These are phyloP conservation scores for Talaromyces borbonicus DNA, from an alignment of 495 filamentous ascomycete species.

Conservation along the genomic window DNA sequence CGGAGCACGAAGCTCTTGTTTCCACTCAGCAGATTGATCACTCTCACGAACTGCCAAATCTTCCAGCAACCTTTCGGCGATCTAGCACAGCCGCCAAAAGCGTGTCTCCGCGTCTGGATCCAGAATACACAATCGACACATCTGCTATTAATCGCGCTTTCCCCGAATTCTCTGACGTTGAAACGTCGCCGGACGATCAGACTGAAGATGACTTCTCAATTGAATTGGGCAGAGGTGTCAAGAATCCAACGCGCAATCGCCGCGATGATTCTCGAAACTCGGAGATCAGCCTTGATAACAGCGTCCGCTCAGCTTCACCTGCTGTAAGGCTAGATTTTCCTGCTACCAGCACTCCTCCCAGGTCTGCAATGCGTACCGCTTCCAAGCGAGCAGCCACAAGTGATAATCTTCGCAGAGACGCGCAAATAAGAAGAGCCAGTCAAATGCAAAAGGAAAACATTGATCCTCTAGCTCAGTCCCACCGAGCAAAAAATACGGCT, in stretches of 20 bases:
- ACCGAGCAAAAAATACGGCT: conserved; percentile 12
- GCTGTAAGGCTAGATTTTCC: conserved; percentile 37
- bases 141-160: conserved; percentile 53
- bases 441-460: conserved; percentile 38
- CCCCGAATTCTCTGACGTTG: conserved; percentile 46
- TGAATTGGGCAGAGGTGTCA: conserved; percentile 33
- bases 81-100: conserved; percentile 17
- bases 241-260: conserved; percentile 21
- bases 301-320: conserved; percentile 37
- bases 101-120: conserved; percentile 18
- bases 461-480: conserved; percentile 28
- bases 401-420: conserved; percentile 36
- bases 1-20: conserved; percentile 41
- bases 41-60: conserved; percentile 23
- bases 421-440: conserved; percentile 32
- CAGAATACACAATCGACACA: conserved; percentile 47
- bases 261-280: conserved; percentile 35
- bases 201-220: conserved; percentile 29
- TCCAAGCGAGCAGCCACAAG: conserved; percentile 23
- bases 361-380: conserved; percentile 19
- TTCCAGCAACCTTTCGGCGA: conserved; percentile 20
- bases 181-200: conserved; percentile 31
- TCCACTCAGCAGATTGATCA: conserved; percentile 39
- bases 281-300: conserved; percentile 38
- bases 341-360: conserved; percentile 31